Evolutionary conservation across 1,284 basidiomycete genomes (phyloP).

Genomic region (Puccinia coronata): DNA sequence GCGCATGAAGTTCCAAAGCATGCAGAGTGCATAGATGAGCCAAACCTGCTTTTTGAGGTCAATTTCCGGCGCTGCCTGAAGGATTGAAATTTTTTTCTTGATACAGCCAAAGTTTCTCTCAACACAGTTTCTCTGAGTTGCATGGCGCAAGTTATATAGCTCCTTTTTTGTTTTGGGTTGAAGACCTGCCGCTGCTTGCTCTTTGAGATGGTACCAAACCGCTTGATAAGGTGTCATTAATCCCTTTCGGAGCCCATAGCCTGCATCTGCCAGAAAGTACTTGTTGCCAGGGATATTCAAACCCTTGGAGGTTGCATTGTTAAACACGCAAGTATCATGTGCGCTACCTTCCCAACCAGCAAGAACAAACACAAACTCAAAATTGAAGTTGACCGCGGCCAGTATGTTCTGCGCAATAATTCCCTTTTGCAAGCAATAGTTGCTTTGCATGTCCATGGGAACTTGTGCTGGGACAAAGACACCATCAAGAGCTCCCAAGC

Average conservation of each 20-base stretch:
- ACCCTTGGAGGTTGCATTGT: background rate
- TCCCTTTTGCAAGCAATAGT: background rate
- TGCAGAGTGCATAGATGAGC: background rate
- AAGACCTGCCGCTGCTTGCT: too few species aligned
- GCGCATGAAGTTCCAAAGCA: slow-evolving; percentile 8
- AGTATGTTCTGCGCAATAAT: background rate
- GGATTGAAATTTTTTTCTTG: background rate
- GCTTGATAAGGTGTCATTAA: too few species aligned
- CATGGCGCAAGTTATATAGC: background rate
- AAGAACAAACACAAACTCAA: slow-evolving; percentile 1
- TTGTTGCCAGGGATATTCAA: background rate
- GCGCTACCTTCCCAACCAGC: slow-evolving; percentile 25
- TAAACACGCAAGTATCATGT: slow-evolving; percentile 8
- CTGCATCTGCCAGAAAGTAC: slow-evolving; percentile 7
- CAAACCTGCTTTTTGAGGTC: background rate
- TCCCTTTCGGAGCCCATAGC: too few species aligned
- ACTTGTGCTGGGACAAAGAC: slow-evolving; percentile 12
- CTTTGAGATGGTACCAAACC: too few species aligned
- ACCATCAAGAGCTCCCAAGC: too few species aligned
- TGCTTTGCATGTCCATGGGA: background rate
- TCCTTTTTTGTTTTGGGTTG: background rate
- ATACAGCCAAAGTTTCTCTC: too few species aligned
- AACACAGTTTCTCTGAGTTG: too few species aligned
- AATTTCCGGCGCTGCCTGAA: background rate
- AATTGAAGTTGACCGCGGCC: too few species aligned